Evolutionary conservation across 2,329 filamentous ascomycete genomes (phyloP), one percentile per base, ranked within the genome.

Genomic region (Pseudohalonectria lignicola): DNA sequence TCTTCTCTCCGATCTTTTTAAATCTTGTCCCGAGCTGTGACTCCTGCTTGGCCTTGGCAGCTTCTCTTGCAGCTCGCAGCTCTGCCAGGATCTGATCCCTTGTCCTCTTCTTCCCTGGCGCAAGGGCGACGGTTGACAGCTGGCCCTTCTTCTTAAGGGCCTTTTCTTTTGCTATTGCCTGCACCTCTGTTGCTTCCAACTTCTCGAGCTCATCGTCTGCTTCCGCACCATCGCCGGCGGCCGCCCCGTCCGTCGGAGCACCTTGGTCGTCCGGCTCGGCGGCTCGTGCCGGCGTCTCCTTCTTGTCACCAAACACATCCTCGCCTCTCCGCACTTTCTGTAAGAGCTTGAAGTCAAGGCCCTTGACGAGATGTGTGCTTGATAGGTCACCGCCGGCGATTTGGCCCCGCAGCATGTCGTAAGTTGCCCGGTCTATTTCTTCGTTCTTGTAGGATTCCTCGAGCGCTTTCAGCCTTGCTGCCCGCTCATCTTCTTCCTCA

Each of bases 361-460:
- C 92, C 54, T 95, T 96, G 34, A 96, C 81, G 46, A 95, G 61
- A 66, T 94, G 86, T 12, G 87, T 94, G 49, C 78, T 86, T 12
- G 66, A 66, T 17, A 88, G 61, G 55, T 94, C 83, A 7, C 88
- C 90, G 4, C 87, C 88, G 1, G 86, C 75, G 39, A 95, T 86
- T 48, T 93, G 74, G 45, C 74, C 74, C 25, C 82, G 69, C 30
- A 90, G 58, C 49, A 72, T 77, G 49, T 90, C 79, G 55, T 93
- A 94, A 0, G 79, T 86, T 35, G 71, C 73, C 47, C 77, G 72
- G 47, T 93, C 84, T 46, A 96, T 87, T 59, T 94, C 78, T 34
- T 84, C 85, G 32, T 87, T 67, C 59, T 92, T 92, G 46, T 87
- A 69, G 49, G 82, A 73, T 52, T 92, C 79, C 50, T 94, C 87